These are phyloP conservation scores for Arthrobotrys conoides DNA, from an alignment of 2,329 filamentous ascomycete species.

Conservation along the genomic window DNA sequence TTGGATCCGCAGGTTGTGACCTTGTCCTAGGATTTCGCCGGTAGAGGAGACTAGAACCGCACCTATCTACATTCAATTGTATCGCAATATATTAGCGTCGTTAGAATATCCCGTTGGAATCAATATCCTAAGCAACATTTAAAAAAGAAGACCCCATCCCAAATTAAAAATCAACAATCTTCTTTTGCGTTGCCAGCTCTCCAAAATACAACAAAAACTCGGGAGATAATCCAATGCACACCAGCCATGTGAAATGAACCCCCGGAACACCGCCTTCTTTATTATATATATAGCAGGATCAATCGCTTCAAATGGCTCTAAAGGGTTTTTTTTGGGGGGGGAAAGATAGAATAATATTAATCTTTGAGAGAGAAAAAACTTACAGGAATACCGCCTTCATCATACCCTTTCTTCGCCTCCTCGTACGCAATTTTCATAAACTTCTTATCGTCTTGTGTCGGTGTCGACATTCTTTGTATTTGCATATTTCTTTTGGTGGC, in stretches of 20 bases:
- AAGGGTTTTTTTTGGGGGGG: too few relatives aligned
- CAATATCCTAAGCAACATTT: too few relatives aligned
- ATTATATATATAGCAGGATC: too few relatives aligned
- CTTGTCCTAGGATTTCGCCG: constrained; percentile 78
- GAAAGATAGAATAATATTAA: too few relatives aligned
- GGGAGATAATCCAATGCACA: too few relatives aligned
- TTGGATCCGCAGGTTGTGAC: constrained; percentile 83
- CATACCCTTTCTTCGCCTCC: constrained; percentile 69
- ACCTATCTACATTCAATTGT: constrained; percentile 68
- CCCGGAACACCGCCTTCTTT: too few relatives aligned
- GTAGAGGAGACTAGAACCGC: constrained; percentile 76
- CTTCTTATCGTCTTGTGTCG: constrained; percentile 36
- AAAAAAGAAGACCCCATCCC: too few relatives aligned
- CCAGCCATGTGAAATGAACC: too few relatives aligned
- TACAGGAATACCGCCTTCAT: constrained; percentile 71
- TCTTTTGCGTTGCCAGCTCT: neutral
- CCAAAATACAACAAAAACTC: neutral
- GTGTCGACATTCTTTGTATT: neutral
- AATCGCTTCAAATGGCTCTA: too few relatives aligned
- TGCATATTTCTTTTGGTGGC: neutral
- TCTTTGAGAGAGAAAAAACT: constrained; percentile 51
- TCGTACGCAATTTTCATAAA: constrained; percentile 67
- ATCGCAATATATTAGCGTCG: neutral
- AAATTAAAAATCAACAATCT: too few relatives aligned
- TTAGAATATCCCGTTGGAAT: too few relatives aligned